phyloP scores from a whole-genome alignment of 1,284 basidiomycete genomes.

The Apiotrichum montevideense region DNA sequence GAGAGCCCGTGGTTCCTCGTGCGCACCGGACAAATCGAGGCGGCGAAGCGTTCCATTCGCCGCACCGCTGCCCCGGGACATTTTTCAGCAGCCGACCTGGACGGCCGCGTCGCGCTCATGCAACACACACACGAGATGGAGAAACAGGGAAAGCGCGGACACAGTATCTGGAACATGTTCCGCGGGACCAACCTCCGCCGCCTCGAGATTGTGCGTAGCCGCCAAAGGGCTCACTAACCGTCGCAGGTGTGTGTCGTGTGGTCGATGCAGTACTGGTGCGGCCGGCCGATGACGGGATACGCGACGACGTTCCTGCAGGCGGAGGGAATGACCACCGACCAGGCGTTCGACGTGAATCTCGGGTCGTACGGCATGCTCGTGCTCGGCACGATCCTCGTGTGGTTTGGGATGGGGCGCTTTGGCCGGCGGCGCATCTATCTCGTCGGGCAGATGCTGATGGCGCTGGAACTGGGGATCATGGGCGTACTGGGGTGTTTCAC shows the following conservation, averaged over 20 bases:
- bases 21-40: conserved; percentile 38
- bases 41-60: conserved; percentile 47
- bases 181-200: conserved; percentile 39
- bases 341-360: conserved; percentile 1
- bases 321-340: not conserved
- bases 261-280: conserved; percentile 7
- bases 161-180: conserved; percentile 50
- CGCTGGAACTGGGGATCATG: conserved; percentile 16
- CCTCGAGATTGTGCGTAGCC: conserved; percentile 23
- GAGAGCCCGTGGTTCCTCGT: conserved; percentile 23
- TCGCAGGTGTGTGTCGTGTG: not conserved
- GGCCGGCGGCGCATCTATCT: conserved; percentile 29
- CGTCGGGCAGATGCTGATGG: conserved; percentile 15
- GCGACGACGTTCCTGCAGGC: not conserved
- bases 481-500: conserved; percentile 32
- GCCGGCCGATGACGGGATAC: conserved; percentile 4
- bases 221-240: no score
- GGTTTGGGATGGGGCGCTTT: not conserved
- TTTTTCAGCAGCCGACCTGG: conserved; percentile 42
- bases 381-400: conserved; percentile 2
- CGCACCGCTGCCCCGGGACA: conserved; percentile 40
- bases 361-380: conserved; percentile 1
- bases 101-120: conserved; percentile 48
- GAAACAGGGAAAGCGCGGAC: conserved; percentile 25
- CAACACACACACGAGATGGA: conserved; percentile 37